Conservation (phyloP, 1,284 basidiomycete genomes). For the Ganoderma sp. region DNA sequence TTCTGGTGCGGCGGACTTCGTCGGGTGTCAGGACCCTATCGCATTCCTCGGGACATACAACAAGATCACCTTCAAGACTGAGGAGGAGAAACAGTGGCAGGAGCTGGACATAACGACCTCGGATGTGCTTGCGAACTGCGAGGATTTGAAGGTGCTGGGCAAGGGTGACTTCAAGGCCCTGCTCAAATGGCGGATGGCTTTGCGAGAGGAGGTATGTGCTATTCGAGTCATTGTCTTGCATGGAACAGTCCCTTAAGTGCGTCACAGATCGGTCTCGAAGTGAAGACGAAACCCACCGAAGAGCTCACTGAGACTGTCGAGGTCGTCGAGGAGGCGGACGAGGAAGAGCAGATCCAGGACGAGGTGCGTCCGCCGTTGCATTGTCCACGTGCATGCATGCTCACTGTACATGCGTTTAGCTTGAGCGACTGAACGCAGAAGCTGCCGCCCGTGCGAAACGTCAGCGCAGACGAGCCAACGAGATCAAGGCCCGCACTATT, state of each 20-base stretch:
- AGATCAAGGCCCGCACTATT: constrained; percentile 86
- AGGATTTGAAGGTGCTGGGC: constrained; percentile 96
- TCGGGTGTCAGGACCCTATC: constrained; percentile 78
- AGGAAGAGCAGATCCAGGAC: constrained; percentile 86
- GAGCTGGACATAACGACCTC: constrained; percentile 73
- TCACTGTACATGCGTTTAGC: constrained; percentile 49
- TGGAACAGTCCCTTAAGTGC: constrained; percentile 2
- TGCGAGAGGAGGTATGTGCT: constrained; percentile 78
- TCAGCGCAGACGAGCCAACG: constrained; percentile 88
- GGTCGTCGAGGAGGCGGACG: constrained; percentile 78
- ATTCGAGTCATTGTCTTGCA: not conserved
- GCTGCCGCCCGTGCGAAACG: constrained; percentile 77
- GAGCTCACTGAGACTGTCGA: constrained; percentile 81
- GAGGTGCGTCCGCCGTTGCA: constrained; percentile 60
- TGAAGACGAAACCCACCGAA: constrained; percentile 72
- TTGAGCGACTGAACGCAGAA: constrained; percentile 86
- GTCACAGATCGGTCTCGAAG: constrained; percentile 77
- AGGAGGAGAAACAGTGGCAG: constrained; percentile 90
- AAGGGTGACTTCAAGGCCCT: constrained; percentile 96
- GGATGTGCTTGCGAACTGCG: constrained; percentile 84
- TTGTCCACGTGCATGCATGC: constrained; percentile 4
- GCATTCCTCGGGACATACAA: constrained; percentile 84
- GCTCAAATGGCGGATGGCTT: constrained; percentile 87
- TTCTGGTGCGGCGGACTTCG: constrained; percentile 76
- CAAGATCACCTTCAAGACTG: constrained; percentile 81